These are phyloP conservation scores for Sarcomyxa edulis DNA, from an alignment of 768 basidiomycete species.

Conservation along the genomic window DNA sequence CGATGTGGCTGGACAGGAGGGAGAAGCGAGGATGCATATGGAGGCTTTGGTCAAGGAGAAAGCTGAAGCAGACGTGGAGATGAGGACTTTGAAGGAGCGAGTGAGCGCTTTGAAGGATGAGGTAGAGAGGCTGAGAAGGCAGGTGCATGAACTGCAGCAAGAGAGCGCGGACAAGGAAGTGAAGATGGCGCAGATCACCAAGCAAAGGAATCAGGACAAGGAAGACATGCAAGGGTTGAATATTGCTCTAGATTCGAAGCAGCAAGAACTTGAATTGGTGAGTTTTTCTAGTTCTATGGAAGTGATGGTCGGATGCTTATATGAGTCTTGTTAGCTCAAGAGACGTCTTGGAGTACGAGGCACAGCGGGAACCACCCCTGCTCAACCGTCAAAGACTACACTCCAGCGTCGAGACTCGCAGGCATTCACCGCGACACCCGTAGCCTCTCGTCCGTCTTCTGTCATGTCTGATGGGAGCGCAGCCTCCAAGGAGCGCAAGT, in stretches of 20 bases:
- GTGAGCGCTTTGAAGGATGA: slow-evolving; percentile 49
- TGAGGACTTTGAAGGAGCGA: slow-evolving; percentile 43
- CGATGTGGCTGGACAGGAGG: slow-evolving; percentile 41
- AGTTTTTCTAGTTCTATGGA: no score
- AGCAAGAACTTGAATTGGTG: slow-evolving; percentile 92
- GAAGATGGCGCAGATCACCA: slow-evolving; percentile 66
- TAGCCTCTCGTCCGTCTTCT: slow-evolving; percentile 48
- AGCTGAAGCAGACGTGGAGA: slow-evolving; percentile 50
- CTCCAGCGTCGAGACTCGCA: slow-evolving; percentile 49
- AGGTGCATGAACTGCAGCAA: slow-evolving; percentile 67
- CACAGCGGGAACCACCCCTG: slow-evolving; percentile 53
- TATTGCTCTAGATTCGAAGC: slow-evolving; percentile 89
- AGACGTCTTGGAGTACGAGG: slow-evolving; percentile 53
- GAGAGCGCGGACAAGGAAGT: slow-evolving; percentile 85
- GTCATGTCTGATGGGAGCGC: slow-evolving; percentile 44
- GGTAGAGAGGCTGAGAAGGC: slow-evolving; percentile 51
- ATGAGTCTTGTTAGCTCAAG: slow-evolving; percentile 58
- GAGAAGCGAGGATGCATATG: slow-evolving; percentile 38
- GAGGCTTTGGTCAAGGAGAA: slow-evolving; percentile 48
- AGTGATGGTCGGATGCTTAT: no score
- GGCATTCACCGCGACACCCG: slow-evolving; percentile 50
- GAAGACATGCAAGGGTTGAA: slow-evolving; percentile 83
- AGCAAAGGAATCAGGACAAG: slow-evolving; percentile 60
- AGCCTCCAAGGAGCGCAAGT: slow-evolving; percentile 35
- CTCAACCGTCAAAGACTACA: slow-evolving; percentile 32